phyloP scores from a whole-genome alignment of 2,329 filamentous ascomycete genomes.

The Cladophialophora carrionii region DNA sequence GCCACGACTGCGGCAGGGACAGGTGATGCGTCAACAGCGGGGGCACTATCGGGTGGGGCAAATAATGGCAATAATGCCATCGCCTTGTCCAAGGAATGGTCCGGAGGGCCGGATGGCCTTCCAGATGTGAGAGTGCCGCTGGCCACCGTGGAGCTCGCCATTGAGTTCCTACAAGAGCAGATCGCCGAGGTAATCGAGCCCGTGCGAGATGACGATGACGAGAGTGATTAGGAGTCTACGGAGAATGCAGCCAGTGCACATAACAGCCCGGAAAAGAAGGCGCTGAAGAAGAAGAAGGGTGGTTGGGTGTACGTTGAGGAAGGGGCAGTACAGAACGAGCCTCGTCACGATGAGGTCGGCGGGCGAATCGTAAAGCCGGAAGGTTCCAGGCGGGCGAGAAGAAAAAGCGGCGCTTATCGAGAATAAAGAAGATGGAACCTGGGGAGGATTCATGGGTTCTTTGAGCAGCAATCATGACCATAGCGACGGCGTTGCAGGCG shows the following conservation, averaged over 20 bases:
- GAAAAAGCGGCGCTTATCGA: neutral
- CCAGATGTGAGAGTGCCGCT: conserved; percentile 55
- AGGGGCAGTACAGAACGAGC: neutral
- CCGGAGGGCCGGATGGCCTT: conserved; percentile 44
- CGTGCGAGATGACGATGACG: conserved; percentile 47
- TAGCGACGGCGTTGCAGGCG: conserved; percentile 2
- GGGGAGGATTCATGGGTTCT: neutral
- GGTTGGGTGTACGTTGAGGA: neutral
- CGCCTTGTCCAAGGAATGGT: conserved; percentile 42
- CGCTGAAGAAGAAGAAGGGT: neutral
- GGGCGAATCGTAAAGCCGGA: neutral
- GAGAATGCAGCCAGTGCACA: neutral
- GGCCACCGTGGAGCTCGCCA: conserved; percentile 55
- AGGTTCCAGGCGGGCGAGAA: neutral
- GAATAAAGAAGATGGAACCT: neutral
- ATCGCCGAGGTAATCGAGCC: conserved; percentile 56
- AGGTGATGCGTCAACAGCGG: neutral
- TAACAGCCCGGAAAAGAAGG: neutral
- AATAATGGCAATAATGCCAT: conserved; percentile 39
- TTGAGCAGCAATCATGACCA: neutral
- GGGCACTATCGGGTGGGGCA: neutral
- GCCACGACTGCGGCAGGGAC: conserved; percentile 4
- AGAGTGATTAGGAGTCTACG: conserved; percentile 25
- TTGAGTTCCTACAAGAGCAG: conserved; percentile 56
- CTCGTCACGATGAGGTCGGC: neutral